Evolutionary conservation across 352 stramenopile species (phyloP), one percentile per base, ranked within the genome.

Genomic region (Phytophthora colocasiae): DNA sequence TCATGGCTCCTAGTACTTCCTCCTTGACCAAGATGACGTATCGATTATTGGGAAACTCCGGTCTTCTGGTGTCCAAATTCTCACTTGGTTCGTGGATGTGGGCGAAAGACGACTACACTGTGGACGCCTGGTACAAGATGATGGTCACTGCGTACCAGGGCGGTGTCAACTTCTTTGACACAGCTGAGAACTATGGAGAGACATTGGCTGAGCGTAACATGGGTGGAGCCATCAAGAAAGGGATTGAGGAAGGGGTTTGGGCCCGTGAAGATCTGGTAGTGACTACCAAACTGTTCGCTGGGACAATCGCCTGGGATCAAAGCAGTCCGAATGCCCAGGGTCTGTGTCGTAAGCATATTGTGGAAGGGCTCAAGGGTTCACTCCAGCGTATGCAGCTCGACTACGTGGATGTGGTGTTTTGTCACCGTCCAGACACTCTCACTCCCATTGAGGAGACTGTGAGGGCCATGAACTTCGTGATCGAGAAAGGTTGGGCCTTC

Each of bases 101-200:
- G 45, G 32, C 49, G 0, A 32, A 14, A 3, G 49, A 56, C 48
- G 48, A 44, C 31, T 56, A 46, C 49, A 56, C 49, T 24, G 40
- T 58, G 11, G 54, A 70, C 40, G 47, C 29, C 2, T 70, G 48
- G 62, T 70, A 65, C 62, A 45, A 65, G 39, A 51, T 70, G 39
- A 56, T 70, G 39, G 27, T 48, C 10, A 58, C 45, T 19, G 62
- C 62, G 10, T 70, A 51, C 47, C 29, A 60, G 34, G 9, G 43
- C 10, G 80, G 77, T 27, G 63, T 89, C 38, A 89, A 85, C 59
- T 78, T 89, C 19, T 77, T 89, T 44, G 80, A 89, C 36, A 69
- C 34, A 5, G 61, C 61, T 1, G 61, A 69, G 26, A 69, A 53
- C 39, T 69, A 69, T 29, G 61, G 44, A 31, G 52, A 69, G 34